Evolutionary conservation across 345 rosid species (phyloP).

Genomic region (Lumnitzera littorea): DNA sequence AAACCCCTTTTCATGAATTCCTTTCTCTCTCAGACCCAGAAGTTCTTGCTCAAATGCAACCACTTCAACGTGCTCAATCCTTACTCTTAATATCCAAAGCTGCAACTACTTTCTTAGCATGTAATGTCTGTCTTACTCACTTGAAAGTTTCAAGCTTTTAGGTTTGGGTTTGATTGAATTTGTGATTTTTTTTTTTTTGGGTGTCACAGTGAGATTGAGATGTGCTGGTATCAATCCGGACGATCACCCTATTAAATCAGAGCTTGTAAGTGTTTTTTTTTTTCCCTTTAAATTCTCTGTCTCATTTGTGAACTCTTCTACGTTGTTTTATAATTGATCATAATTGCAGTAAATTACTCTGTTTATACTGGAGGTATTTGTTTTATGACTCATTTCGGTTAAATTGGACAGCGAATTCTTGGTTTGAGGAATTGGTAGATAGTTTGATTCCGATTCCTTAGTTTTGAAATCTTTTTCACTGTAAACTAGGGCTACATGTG

Average conservation of each 20-base stretch:
- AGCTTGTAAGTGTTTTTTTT: slow-evolving; percentile 49
- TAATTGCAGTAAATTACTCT: no score
- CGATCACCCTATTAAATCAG: slow-evolving; percentile 81
- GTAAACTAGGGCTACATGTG: no score
- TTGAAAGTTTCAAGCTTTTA: background rate
- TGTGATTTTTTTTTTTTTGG: background rate
- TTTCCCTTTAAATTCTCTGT: background rate
- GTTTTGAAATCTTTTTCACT: no score
- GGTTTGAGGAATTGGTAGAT: no score
- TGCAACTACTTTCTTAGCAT: slow-evolving; percentile 48
- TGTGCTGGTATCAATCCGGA: slow-evolving; percentile 70
- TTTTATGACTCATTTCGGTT: no score
- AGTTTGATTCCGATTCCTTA: no score
- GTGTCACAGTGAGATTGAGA: slow-evolving; percentile 68
- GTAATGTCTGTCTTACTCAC: slow-evolving; percentile 18
- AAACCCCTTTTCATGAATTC: slow-evolving; percentile 45
- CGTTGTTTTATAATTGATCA: background rate
- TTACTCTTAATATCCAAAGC: slow-evolving; percentile 61
- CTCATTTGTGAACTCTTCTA: no score
- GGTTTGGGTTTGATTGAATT: slow-evolving; percentile 3
- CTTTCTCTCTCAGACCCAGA: slow-evolving; percentile 56
- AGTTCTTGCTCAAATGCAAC: slow-evolving; percentile 51
- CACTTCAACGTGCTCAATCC: slow-evolving; percentile 66
- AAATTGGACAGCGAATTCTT: no score
- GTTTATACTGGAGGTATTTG: no score